phyloP scores from a whole-genome alignment of 768 basidiomycete species.

The Chalciporus pseudorubinellus region DNA sequence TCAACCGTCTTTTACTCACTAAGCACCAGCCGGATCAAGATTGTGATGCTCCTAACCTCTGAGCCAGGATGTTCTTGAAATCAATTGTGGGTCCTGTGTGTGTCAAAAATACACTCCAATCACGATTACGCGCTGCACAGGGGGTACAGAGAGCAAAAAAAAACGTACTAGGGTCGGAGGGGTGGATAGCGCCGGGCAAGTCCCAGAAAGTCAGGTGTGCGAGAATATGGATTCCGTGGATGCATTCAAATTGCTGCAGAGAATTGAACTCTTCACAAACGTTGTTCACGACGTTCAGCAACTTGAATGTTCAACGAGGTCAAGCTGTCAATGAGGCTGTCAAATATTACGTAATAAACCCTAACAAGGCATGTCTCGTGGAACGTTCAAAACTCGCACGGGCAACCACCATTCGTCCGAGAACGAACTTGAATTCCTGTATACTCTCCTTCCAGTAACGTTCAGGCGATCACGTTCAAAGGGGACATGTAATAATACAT shows the following conservation, averaged over 20 bases:
- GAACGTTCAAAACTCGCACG: too few species aligned
- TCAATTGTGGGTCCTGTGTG: conserved; percentile 52
- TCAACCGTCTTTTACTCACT: conserved; percentile 57
- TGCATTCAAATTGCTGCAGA: conserved; percentile 38
- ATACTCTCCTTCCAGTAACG: too few species aligned
- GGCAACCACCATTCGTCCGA: too few species aligned
- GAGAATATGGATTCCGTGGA: conserved; percentile 46
- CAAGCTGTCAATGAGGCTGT: too few species aligned
- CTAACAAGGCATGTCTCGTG: too few species aligned
- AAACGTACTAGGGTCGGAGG: conserved; percentile 52
- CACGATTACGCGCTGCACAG: background rate
- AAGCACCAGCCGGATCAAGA: conserved; percentile 3
- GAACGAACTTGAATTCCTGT: too few species aligned
- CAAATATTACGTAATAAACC: too few species aligned
- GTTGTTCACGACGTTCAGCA: background rate
- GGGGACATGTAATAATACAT: too few species aligned
- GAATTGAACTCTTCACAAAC: background rate
- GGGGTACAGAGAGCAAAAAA: background rate
- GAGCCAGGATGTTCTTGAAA: conserved; percentile 69
- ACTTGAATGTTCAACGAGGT: background rate
- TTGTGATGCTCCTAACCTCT: conserved; percentile 46
- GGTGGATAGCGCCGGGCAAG: conserved; percentile 58
- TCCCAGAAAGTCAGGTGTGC: conserved; percentile 53
- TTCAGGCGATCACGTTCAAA: too few species aligned
- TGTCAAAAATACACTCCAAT: conserved; percentile 26